Conservation (phyloP, 73 alveolate genomes). For the Paramecium primaurelia region DNA sequence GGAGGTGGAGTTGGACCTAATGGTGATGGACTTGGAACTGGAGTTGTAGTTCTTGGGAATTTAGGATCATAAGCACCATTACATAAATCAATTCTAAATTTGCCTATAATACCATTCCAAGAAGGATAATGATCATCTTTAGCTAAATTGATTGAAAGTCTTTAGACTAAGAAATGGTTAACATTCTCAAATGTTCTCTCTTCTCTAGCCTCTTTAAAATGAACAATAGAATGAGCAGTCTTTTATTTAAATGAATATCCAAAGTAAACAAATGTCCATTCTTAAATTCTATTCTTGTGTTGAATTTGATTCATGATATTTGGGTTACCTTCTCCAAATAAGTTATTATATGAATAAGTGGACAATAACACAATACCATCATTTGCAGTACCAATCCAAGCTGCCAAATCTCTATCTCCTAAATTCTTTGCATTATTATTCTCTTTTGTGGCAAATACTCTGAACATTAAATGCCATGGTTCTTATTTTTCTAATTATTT, state of each 20-base stretch:
- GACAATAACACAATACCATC: not conserved
- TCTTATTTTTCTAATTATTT: not conserved
- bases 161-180: constrained; percentile 13
- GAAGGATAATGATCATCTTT: constrained; percentile 28
- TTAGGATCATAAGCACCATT: constrained; percentile 41
- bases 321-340: constrained; percentile 43
- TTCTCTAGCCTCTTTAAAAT: not conserved
- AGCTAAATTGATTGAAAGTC: not conserved
- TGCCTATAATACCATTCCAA: constrained; percentile 26
- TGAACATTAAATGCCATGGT: constrained; percentile 51
- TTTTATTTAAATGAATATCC: constrained; percentile 33
- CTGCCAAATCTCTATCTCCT: constrained; percentile 46
- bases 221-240: constrained; percentile 17
- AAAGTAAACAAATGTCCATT: constrained; percentile 21
- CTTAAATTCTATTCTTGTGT: not conserved
- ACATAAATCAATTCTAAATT: constrained; percentile 14
- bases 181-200: constrained; percentile 48
- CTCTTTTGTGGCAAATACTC: constrained; percentile 21
- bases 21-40: constrained; percentile 39
- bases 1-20: constrained; percentile 1
- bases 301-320: not conserved
- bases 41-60: constrained; percentile 25
- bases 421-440: constrained; percentile 18
- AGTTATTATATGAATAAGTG: constrained; percentile 39
- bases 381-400: constrained; percentile 48